phyloP scores from a whole-genome alignment of 179 eudicot species.

The Monotropa hypopitys region DNA sequence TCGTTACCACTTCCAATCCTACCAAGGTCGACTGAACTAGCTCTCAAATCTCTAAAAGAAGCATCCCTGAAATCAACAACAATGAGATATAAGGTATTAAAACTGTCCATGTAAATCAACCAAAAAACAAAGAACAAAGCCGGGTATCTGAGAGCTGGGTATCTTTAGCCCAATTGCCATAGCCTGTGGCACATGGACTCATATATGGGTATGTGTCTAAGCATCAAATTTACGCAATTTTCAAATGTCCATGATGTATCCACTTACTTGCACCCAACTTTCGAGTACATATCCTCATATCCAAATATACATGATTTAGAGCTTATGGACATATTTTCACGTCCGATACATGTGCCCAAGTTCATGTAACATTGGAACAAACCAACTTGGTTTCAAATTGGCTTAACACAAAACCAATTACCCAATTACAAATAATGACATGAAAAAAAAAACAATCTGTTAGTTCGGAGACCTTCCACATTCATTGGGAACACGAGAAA shows the following conservation, averaged over 20 bases:
- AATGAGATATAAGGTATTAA: neutral
- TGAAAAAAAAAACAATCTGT: no score
- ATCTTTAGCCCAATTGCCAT: neutral
- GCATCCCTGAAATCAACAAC: slow-evolving; percentile 40
- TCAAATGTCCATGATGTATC: neutral
- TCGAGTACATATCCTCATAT: neutral
- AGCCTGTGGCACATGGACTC: no score
- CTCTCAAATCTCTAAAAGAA: slow-evolving; percentile 57
- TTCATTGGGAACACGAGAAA: no score
- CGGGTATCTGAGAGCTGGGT: neutral
- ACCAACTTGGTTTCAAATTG: neutral
- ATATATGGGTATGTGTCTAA: no score
- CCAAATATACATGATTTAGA: neutral
- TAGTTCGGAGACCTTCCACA: no score
- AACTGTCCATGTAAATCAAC: neutral
- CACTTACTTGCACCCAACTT: neutral
- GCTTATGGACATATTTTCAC: neutral
- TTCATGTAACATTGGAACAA: neutral
- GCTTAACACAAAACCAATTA: neutral
- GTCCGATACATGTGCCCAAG: neutral
- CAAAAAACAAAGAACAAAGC: neutral
- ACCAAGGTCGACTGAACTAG: slow-evolving; percentile 48
- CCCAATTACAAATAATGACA: neutral
- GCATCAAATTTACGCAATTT: no score
- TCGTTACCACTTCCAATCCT: slow-evolving; percentile 52